A percentile compares a stretch with the other conserved stretches of the same genome.
These are phyloP conservation scores for Arthroderma sp. DNA, from an alignment of 2,329 filamentous ascomycete species.

Conservation along the genomic window DNA sequence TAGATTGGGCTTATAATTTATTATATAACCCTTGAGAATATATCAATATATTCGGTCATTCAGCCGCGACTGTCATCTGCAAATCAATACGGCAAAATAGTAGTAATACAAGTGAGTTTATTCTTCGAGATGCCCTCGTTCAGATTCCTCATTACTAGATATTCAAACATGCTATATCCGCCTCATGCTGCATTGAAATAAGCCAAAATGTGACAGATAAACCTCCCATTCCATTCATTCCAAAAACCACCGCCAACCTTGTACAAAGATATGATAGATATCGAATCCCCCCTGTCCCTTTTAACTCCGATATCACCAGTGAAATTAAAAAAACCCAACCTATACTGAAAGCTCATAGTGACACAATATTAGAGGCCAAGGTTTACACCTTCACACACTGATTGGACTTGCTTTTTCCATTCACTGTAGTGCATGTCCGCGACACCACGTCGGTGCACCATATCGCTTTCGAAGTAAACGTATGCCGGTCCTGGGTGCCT, in stretches of 20 bases:
- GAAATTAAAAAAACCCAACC: not conserved
- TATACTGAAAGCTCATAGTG: not conserved
- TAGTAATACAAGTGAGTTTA: not conserved
- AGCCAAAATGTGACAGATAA: not conserved
- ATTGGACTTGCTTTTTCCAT: conserved; percentile 27
- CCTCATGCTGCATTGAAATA: not conserved
- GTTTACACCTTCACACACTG: conserved; percentile 30
- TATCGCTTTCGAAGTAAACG: conserved; percentile 31
- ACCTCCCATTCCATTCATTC: not conserved
- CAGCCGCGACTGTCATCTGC: too few species aligned
- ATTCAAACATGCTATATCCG: not conserved
- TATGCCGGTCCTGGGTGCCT: conserved; percentile 21
- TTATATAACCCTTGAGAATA: not conserved
- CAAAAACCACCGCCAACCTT: not conserved
- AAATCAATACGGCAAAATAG: not conserved
- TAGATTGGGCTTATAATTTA: not conserved
- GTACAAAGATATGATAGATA: not conserved
- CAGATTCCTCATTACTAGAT: not conserved
- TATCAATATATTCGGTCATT: not conserved
- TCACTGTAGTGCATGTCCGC: conserved; percentile 26
- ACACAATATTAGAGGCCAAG: not conserved
- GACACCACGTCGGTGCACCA: conserved; percentile 21
- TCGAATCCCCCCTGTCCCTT: not conserved
- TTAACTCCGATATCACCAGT: not conserved
- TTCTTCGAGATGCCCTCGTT: not conserved